Evolutionary conservation across 106 monocot species (phyloP).

Genomic region (Dioscorea zingiberensis): DNA sequence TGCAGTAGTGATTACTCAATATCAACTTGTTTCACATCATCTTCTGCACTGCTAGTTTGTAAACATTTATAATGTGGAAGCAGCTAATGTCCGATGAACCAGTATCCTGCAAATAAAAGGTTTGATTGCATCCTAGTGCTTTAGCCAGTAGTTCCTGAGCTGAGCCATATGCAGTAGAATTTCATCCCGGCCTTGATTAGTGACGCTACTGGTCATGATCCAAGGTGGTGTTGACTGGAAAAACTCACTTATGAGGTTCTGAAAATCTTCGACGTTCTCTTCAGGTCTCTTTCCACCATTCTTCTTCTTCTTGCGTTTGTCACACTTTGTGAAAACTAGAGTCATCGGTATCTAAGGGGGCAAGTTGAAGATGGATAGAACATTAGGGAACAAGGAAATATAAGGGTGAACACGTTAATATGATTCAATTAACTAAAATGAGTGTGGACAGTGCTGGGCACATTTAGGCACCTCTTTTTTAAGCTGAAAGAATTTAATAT

Average conservation of each 20-base stretch:
- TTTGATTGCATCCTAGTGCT: constrained; percentile 32
- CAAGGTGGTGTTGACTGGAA: constrained; percentile 78
- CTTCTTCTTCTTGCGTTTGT: constrained; percentile 94
- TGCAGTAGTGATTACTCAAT: no score
- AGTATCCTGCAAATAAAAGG: background rate
- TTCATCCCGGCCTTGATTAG: constrained; percentile 89
- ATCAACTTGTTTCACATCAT: no score
- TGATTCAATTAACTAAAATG: background rate
- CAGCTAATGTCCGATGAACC: no score
- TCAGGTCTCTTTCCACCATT: constrained; percentile 82
- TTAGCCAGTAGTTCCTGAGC: constrained; percentile 95
- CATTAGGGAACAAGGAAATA: background rate
- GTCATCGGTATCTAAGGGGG: constrained; percentile 81
- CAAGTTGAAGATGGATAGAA: background rate
- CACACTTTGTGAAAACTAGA: constrained; percentile 90
- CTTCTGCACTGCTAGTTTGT: no score
- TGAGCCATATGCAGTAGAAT: constrained; percentile 89
- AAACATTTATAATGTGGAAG: no score
- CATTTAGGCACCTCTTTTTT: background rate
- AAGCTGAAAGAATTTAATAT: background rate
- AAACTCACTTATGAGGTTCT: constrained; percentile 56
- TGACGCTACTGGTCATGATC: constrained; percentile 94
- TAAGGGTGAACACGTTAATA: background rate
- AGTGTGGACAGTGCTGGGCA: background rate
- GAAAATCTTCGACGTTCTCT: constrained; percentile 80